A percentile compares a stretch with the other conserved stretches of the same genome.
These are phyloP conservation scores for Hemileia vastatrix DNA, from an alignment of 1,284 basidiomycete species.

Conservation along the genomic window DNA sequence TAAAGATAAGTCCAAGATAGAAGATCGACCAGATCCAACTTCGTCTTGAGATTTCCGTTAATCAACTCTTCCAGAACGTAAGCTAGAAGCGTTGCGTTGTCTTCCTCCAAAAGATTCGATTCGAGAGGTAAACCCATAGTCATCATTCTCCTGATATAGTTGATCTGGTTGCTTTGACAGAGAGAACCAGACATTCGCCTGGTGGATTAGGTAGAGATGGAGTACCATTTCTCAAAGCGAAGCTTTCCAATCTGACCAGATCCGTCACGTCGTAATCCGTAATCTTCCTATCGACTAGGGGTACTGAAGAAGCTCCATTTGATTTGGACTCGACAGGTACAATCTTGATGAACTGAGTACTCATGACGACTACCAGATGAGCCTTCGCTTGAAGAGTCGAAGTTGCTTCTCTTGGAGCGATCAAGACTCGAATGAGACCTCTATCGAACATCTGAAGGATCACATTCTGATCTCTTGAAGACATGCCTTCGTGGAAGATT, in stretches of 20 bases:
- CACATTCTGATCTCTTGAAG: slow-evolving; percentile 59
- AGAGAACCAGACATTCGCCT: slow-evolving; percentile 57
- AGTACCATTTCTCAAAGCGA: slow-evolving; percentile 58
- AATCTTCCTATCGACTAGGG: slow-evolving; percentile 55
- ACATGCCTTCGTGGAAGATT: slow-evolving; percentile 67
- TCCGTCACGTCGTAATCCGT: slow-evolving; percentile 71
- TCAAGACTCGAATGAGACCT: slow-evolving; percentile 67
- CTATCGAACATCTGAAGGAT: slow-evolving; percentile 73
- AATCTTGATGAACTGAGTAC: slow-evolving; percentile 70
- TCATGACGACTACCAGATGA: slow-evolving; percentile 74
- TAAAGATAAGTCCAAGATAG: slow-evolving; percentile 74
- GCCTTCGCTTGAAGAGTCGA: slow-evolving; percentile 78
- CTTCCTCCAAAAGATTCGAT: slow-evolving; percentile 58
- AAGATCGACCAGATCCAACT: slow-evolving; percentile 62
- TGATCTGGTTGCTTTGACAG: slow-evolving; percentile 79
- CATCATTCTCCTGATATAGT: slow-evolving; percentile 64
- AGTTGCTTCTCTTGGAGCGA: slow-evolving; percentile 70
- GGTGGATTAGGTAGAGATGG: slow-evolving; percentile 26
- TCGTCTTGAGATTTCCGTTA: slow-evolving; percentile 14
- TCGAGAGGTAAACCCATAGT: slow-evolving; percentile 80
- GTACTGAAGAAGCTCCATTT: background rate
- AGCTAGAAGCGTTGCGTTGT: slow-evolving; percentile 25
- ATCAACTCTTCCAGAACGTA: slow-evolving; percentile 30
- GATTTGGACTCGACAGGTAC: slow-evolving; percentile 43
- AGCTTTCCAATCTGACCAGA: slow-evolving; percentile 80